Evolutionary conservation across 352 stramenopile genomes (phyloP), one percentile per base, ranked within the genome.

Genomic region (Pythium dissotocum): DNA sequence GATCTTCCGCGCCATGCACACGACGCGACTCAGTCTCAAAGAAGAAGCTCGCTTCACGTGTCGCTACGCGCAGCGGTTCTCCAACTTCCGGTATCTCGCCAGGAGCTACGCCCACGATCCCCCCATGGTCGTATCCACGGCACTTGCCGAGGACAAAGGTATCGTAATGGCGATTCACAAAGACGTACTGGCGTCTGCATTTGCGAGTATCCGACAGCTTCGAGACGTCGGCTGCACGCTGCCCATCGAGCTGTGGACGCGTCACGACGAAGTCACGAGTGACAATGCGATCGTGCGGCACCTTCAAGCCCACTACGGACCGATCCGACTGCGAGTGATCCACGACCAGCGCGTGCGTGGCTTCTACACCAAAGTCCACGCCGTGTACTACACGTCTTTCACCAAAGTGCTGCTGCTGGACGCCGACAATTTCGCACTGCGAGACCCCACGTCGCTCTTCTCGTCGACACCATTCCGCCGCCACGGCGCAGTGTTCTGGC

Each of bases 1-100:
- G 57, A 61, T 77, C 1, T 88, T 89, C 54, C 79, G 59, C n/a
- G 72, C 87, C 7, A 90, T 92, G 86, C 82, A 77, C 18, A 90
- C 82, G 14, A 90, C 78, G 5, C 72, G 72, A 53, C 59, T 85
- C 3, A 89, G 82, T 55, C 70, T 94, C 9, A 89, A 89, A 64
- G 76, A 88, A 16, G 82, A 90, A 35, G 71, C 77, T 60, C 80
- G 77, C 12, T 94, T 90, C 71, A 91, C 82, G 24, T 92, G 86
- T 53, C 73, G 82, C n/a, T 73, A 87, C 21, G 83, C 86, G 1
- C 70, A 73, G 44, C 58, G 63, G 2, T 94, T 94, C 56, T 80
- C 82, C 5, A 77, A 83, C 4, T 88, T 90, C 60, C 61, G 66
- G 26, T 78, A 87, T 32, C 71, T 73, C 46, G 73, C 82, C 26